A percentile compares a stretch with the other conserved stretches of the same genome.
phyloP scores from a whole-genome alignment of 2,329 filamentous ascomycete genomes.

The Cadophora sp. region DNA sequence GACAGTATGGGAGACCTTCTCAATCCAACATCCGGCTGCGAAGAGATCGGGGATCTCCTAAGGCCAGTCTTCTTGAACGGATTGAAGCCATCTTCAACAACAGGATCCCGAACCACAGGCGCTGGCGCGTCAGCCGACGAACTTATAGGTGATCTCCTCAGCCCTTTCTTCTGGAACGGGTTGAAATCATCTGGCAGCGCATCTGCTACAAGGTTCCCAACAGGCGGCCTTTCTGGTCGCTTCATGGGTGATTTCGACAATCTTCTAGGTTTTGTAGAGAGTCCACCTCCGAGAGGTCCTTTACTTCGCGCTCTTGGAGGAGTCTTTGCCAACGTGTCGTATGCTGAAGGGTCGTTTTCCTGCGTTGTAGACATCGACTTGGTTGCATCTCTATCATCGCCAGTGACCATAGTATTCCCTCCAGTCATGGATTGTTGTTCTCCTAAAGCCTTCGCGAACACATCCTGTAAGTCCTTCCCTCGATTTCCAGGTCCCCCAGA shows the following conservation, averaged over 20 bases:
- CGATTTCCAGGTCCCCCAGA: slow-evolving; percentile 42
- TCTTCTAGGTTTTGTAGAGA: slow-evolving; percentile 42
- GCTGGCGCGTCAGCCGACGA: slow-evolving; percentile 13
- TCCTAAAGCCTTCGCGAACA: slow-evolving; percentile 38
- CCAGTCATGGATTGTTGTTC: slow-evolving; percentile 23
- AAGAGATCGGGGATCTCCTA: slow-evolving; percentile 28
- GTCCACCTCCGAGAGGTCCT: slow-evolving; percentile 32
- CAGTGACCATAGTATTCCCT: slow-evolving; percentile 4
- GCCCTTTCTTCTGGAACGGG: slow-evolving; percentile 42
- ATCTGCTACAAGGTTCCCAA: slow-evolving; percentile 16
- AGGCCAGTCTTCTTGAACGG: slow-evolving; percentile 35
- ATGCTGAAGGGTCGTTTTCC: slow-evolving; percentile 27
- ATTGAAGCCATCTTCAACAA: slow-evolving; percentile 19
- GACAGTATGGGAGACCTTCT: slow-evolving; percentile 5
- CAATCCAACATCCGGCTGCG: neutral
- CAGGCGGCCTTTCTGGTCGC: slow-evolving; percentile 25
- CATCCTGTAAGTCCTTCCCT: slow-evolving; percentile 44
- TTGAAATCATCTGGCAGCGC: slow-evolving; percentile 33
- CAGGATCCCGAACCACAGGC: neutral
- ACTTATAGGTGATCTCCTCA: slow-evolving; percentile 38
- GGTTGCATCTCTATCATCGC: slow-evolving; percentile 26
- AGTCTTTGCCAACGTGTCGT: slow-evolving; percentile 5
- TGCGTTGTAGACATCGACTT: slow-evolving; percentile 28
- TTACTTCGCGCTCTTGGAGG: slow-evolving; percentile 29
- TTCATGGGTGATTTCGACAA: slow-evolving; percentile 41